A percentile compares a stretch with the other conserved stretches of the same genome.
These are phyloP conservation scores for Pichia inconspicua DNA, from an alignment of 1,139 yeast species.

Conservation along the genomic window DNA sequence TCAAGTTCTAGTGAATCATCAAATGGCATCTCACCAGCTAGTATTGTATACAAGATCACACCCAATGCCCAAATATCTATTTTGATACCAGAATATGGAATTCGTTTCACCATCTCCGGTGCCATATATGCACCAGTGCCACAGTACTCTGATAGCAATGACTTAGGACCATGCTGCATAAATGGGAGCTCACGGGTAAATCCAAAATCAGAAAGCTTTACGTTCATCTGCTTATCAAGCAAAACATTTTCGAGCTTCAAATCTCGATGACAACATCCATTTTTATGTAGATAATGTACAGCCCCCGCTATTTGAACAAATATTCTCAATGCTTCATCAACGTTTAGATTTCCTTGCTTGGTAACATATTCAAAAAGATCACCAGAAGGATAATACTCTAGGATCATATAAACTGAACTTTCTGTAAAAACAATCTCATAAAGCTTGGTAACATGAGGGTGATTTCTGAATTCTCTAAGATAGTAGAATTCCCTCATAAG, in stretches of 20 bases:
- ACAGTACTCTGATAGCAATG: constrained; percentile 66
- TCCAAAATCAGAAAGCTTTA: constrained; percentile 87
- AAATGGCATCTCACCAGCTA: constrained; percentile 87
- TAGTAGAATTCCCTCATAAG: constrained; percentile 90
- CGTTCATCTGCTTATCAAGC: constrained; percentile 58
- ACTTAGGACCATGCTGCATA: constrained; percentile 21
- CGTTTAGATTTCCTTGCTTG: constrained; percentile 44
- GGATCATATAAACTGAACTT: constrained; percentile 71
- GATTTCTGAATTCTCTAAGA: constrained; percentile 66
- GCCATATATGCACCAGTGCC: constrained; percentile 98
- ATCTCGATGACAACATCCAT: constrained; percentile 84
- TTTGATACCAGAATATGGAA: constrained; percentile 72
- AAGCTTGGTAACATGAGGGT: constrained; percentile 74
- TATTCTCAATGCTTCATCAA: constrained; percentile 48
- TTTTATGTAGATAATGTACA: constrained; percentile 74
- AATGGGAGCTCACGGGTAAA: constrained; percentile 67
- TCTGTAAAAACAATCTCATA: constrained; percentile 85
- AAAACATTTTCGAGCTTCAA: constrained; percentile 80
- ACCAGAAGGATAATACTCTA: constrained; percentile 87
- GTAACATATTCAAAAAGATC: constrained; percentile 75
- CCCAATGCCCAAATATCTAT: constrained; percentile 93
- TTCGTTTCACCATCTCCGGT: constrained; percentile 69
- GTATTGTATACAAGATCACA: constrained; percentile 79
- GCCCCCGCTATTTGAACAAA: constrained; percentile 80
- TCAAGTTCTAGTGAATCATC: constrained; percentile 72